Evolutionary conservation across 2,329 filamentous ascomycete genomes (phyloP).

Genomic region (Clarireedia monteithiana): DNA sequence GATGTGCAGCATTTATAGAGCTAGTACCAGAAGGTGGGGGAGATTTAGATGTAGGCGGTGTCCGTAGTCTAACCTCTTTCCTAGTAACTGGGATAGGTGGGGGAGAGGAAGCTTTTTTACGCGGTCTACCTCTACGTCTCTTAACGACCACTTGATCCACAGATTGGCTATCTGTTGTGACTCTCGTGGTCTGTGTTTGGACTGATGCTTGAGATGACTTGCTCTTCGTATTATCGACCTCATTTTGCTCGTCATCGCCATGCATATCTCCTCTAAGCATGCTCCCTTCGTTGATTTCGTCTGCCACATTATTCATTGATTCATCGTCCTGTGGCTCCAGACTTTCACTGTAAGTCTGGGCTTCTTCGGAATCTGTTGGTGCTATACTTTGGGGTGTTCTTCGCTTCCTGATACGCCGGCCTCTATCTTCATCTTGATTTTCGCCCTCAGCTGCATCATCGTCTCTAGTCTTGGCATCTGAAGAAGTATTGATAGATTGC

Average conservation of each 20-base stretch:
- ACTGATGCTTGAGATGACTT: neutral
- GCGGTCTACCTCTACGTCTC: constrained; percentile 21
- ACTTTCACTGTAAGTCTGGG: neutral
- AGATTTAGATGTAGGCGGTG: constrained; percentile 3
- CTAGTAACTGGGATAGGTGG: neutral
- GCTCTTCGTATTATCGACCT: neutral
- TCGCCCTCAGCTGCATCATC: neutral
- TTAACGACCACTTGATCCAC: constrained; percentile 6
- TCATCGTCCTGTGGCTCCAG: neutral
- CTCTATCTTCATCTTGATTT: neutral
- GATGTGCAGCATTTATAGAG: neutral
- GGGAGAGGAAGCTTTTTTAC: constrained; percentile 11
- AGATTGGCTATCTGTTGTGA: neutral
- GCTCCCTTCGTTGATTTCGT: constrained; percentile 3
- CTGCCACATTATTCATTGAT: neutral
- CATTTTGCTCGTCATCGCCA: neutral
- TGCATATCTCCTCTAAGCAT: neutral
- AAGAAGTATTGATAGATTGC: neutral
- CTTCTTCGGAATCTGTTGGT: neutral
- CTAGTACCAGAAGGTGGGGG: neutral
- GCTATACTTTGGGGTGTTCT: neutral
- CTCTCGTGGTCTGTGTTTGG: neutral
- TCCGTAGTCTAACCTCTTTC: neutral
- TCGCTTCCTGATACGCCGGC: neutral
- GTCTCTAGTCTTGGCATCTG: neutral